These are phyloP conservation scores for Leccinum solheimii DNA, from an alignment of 1,284 basidiomycete species.

Conservation along the genomic window DNA sequence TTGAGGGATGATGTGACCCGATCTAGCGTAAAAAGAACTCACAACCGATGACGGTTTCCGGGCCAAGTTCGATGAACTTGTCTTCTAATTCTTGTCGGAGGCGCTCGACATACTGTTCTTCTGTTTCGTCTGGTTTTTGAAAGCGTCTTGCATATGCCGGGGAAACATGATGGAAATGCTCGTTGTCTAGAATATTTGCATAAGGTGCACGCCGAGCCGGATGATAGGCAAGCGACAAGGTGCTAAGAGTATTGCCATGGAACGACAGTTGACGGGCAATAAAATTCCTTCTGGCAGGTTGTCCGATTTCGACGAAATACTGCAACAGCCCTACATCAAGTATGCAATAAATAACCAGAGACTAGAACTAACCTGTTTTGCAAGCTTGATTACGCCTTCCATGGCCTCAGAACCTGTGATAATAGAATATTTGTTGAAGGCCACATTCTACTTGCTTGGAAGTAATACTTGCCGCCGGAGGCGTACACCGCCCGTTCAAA, in stretches of 20 bases:
- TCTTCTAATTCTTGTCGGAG: conserved; percentile 78
- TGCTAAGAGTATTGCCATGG: conserved; percentile 81
- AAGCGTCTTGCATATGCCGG: conserved; percentile 85
- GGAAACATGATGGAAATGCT: conserved; percentile 77
- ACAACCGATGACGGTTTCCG: conserved; percentile 80
- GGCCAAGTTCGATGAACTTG: conserved; percentile 79
- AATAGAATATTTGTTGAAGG: conserved; percentile 3
- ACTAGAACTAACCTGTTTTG: conserved; percentile 58
- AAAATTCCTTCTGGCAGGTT: conserved; percentile 71
- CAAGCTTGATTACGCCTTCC: conserved; percentile 78
- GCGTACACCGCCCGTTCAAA: conserved; percentile 69
- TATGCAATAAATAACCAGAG: not conserved
- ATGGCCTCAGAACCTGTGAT: conserved; percentile 77
- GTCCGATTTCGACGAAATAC: conserved; percentile 70
- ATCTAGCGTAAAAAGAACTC: conserved; percentile 31
- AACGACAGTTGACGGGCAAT: conserved; percentile 80
- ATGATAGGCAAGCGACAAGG: conserved; percentile 66
- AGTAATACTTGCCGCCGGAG: conserved; percentile 56
- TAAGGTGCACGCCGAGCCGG: conserved; percentile 68
- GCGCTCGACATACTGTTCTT: conserved; percentile 75
- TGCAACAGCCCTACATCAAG: conserved; percentile 30
- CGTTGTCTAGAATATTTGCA: conserved; percentile 57
- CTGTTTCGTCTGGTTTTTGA: conserved; percentile 64
- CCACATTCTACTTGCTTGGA: not conserved
- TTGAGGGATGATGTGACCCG: conserved; percentile 8